Conservation (phyloP, 1,284 basidiomycete species). For the Coriolopsis trogii region DNA sequence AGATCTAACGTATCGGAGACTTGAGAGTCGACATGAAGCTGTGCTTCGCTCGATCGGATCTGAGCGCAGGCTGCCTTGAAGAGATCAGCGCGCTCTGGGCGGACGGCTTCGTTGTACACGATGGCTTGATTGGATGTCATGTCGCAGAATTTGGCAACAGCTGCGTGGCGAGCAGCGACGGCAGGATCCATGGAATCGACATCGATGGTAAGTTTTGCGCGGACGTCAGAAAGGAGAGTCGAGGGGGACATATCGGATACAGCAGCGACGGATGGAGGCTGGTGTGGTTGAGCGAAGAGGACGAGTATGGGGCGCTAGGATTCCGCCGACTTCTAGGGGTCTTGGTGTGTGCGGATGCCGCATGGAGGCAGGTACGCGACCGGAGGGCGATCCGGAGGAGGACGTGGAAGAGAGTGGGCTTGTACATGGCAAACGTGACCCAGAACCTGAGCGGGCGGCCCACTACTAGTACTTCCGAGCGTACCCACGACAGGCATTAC, state of each 20-base stretch:
- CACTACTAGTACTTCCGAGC: no score
- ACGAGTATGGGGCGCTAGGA: not conserved
- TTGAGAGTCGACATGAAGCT: slow-evolving; percentile 33
- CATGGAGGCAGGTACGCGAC: no score
- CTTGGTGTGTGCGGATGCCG: no score
- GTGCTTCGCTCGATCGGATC: slow-evolving; percentile 27
- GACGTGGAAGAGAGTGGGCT: no score
- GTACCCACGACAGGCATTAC: no score
- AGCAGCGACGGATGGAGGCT: not conserved
- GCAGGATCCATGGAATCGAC: slow-evolving; percentile 54
- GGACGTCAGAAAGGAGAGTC: slow-evolving; percentile 43
- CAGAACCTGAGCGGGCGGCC: no score
- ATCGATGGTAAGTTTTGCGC: slow-evolving; percentile 43
- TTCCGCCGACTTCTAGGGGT: no score
- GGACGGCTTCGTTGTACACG: slow-evolving; percentile 40
- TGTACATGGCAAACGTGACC: no score
- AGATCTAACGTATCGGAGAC: slow-evolving; percentile 43
- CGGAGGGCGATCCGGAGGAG: no score
- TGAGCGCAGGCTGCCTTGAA: slow-evolving; percentile 40
- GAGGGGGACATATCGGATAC: slow-evolving; percentile 13
- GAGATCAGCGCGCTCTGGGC: slow-evolving; percentile 37
- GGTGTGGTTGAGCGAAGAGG: not conserved
- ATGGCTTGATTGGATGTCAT: slow-evolving; percentile 60
- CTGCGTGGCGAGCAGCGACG: slow-evolving; percentile 42
- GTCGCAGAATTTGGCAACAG: slow-evolving; percentile 41